Evolutionary conservation across 2,329 filamentous ascomycete genomes (phyloP).

Genomic region (Curvularia spicifera): DNA sequence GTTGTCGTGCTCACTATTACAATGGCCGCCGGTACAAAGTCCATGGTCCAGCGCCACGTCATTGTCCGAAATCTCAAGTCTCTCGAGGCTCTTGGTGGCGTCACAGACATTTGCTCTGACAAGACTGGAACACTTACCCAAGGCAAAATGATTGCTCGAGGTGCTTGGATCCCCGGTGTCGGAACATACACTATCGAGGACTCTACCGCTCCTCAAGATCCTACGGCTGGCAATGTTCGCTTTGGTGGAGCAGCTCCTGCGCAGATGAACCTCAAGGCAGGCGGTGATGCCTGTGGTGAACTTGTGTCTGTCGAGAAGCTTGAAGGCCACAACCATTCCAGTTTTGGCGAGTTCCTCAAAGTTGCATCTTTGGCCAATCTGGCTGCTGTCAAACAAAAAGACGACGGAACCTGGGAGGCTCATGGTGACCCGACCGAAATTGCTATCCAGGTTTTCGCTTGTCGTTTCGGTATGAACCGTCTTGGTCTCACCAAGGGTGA

Average conservation of each 20-base stretch:
- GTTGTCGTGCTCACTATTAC: conserved; percentile 49
- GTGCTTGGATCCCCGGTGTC: conserved; percentile 47
- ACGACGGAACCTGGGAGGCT: conserved; percentile 49
- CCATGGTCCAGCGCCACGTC: conserved; percentile 46
- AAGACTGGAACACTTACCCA: conserved; percentile 46
- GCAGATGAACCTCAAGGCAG: conserved; percentile 36
- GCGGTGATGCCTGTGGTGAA: conserved; percentile 22
- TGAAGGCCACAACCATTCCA: conserved; percentile 26
- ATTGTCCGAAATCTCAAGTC: conserved; percentile 47
- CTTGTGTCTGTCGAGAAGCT: conserved; percentile 29
- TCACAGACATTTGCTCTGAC: conserved; percentile 46
- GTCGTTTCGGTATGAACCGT: conserved; percentile 69
- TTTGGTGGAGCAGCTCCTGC: conserved; percentile 34
- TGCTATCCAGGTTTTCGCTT: conserved; percentile 75
- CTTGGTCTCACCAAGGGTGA: conserved; percentile 55
- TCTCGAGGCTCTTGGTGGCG: conserved; percentile 47
- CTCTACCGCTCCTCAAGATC: conserved; percentile 45
- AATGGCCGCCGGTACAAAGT: conserved; percentile 48
- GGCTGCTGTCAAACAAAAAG: conserved; percentile 57
- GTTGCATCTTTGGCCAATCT: conserved; percentile 57
- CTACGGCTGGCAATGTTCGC: conserved; percentile 41
- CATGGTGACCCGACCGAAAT: conserved; percentile 66
- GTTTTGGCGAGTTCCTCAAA: conserved; percentile 45
- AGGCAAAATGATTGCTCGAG: conserved; percentile 48
- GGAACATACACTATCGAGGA: conserved; percentile 49